A percentile compares a stretch with the other conserved stretches of the same genome.
Evolutionary conservation across 345 rosid genomes (phyloP).

Genomic region (Hypericum androsaemum): DNA sequence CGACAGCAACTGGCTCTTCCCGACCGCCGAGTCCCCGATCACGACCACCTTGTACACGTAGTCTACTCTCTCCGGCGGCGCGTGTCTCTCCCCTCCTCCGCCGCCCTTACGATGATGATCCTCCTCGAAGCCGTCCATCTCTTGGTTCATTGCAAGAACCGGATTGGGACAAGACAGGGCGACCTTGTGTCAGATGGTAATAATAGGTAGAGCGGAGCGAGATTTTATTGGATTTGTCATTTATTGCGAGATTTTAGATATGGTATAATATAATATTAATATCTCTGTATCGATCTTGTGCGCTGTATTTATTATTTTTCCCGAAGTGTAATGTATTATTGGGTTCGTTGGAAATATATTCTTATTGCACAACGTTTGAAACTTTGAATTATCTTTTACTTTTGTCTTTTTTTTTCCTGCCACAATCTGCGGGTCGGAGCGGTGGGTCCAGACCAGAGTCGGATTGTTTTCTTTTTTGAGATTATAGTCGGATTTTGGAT

Average conservation of each 20-base stretch:
- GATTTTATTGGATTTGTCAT: no score
- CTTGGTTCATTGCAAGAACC: slow-evolving; percentile 37
- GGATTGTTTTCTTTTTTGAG: neutral
- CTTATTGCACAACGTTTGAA: neutral
- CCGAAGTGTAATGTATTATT: neutral
- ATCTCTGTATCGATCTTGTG: no score
- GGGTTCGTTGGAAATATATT: neutral
- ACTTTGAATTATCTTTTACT: neutral
- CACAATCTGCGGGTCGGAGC: neutral
- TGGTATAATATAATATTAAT: no score
- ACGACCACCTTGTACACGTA: slow-evolving; percentile 72
- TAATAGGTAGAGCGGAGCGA: neutral
- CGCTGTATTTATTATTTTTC: no score
- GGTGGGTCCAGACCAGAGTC: neutral
- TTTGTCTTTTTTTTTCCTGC: neutral
- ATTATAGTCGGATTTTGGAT: no score
- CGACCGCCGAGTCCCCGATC: slow-evolving; percentile 80
- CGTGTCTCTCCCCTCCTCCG: no score
- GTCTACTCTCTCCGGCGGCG: slow-evolving; percentile 43
- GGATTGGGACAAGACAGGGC: neutral
- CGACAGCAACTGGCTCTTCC: slow-evolving; percentile 67
- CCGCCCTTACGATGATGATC: slow-evolving; percentile 13
- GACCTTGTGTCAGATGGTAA: neutral
- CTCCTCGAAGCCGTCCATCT: slow-evolving; percentile 48
- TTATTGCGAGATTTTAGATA: no score